Evolutionary conservation across 1,139 yeast species (phyloP), one percentile per base, ranked within the genome.

Genomic region (Sugiyamaella neomexicana): DNA sequence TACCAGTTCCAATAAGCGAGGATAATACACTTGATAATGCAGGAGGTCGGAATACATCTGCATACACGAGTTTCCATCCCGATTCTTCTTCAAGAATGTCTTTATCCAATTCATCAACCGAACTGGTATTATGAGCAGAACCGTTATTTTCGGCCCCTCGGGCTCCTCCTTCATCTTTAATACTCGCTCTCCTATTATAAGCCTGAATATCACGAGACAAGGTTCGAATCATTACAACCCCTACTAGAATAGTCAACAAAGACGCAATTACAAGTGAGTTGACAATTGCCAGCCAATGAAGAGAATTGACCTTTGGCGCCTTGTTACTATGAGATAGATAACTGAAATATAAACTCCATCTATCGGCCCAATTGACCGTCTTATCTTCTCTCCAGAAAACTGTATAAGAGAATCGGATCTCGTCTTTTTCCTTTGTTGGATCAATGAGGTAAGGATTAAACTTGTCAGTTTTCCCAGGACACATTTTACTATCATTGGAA

Each of bases 321-420:
- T 53, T 41, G 29, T 42, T 51, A 34, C 41, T 44, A 13, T 52
- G 52, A 23, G 52, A 39, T 27, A 49, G 51, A 31, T 77, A 78
- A 53, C 80, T 78, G 65, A 85, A 80, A 68, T 85, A 89, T 63
- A 84, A 72, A 52, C 82, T 83, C 95, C 96, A 89, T 62, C 97
- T 75, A 58, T 82, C 77, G 50, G 77, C 78, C 79, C 90, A 87
- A 44, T 80, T 80, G 31, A 87, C 75, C 2, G 82, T 77, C 48
- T 75, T 73, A 58, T 89, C 96, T 68, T 89, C 96, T 68, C 95
- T 77, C 95, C 96, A 90, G 67, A 86, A 86, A 2, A 90, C 91
- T 0, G 96, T 81, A 65, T 89, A 90, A 1, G 96, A 86, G 70
- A 82, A 89, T 7, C 93, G 90, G 45, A 89, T 80, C 1, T 74